Conservation (phyloP, 2,329 filamentous ascomycete species). For the Colletotrichum graminicola region DNA sequence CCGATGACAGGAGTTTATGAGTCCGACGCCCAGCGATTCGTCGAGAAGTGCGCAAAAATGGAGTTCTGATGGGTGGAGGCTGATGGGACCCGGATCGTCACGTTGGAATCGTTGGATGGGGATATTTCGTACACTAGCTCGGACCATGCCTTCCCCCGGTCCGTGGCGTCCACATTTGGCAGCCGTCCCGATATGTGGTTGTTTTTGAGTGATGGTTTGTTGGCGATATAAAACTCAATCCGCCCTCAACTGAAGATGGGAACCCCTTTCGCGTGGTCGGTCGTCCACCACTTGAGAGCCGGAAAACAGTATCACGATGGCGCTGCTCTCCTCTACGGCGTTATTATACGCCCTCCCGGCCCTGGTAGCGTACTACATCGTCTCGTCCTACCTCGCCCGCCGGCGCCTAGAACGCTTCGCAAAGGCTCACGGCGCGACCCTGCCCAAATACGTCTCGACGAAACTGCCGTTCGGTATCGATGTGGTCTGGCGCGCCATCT, state of each 20-base stretch:
- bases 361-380: slow-evolving; percentile 12
- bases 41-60: background rate
- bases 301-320: slow-evolving; percentile 3
- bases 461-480: slow-evolving; percentile 27
- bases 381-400: slow-evolving; percentile 5
- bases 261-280: background rate
- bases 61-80: slow-evolving; percentile 4
- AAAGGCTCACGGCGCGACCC: slow-evolving; percentile 16
- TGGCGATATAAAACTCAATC: slow-evolving; percentile 13
- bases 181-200: background rate
- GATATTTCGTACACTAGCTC: background rate
- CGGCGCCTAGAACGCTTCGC: slow-evolving; percentile 32
- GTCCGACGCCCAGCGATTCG: background rate
- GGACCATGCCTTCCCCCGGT: background rate
- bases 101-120: background rate
- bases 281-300: no score
- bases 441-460: slow-evolving; percentile 25
- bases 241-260: background rate
- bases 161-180: background rate
- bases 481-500: slow-evolving; percentile 22
- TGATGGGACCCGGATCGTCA: background rate
- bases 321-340: slow-evolving; percentile 14
- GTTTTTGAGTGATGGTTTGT: background rate
- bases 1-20: background rate
- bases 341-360: slow-evolving; percentile 13